Evolutionary conservation across 106 monocot species (phyloP).

Genomic region (Apostasia shenzhenica): DNA sequence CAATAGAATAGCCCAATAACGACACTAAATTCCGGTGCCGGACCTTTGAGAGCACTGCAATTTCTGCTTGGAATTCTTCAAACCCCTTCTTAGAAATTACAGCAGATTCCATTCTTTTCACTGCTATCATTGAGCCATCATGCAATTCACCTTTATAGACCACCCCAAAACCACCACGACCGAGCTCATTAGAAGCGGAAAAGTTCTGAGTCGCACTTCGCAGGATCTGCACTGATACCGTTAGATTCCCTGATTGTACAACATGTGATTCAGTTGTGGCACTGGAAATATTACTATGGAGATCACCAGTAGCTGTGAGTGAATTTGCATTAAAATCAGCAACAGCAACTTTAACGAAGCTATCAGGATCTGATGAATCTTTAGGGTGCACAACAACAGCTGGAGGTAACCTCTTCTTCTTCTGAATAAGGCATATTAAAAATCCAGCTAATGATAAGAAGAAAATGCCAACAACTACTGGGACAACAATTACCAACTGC

Average conservation of each 20-base stretch:
- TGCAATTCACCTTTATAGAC: conserved; percentile 57
- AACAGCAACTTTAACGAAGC: conserved; percentile 28
- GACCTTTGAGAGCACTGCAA: conserved; percentile 55
- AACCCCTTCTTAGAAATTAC: conserved; percentile 22
- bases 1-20: conserved; percentile 44
- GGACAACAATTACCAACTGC: conserved; percentile 4
- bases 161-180: conserved; percentile 57
- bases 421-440: conserved; percentile 6
- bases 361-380: conserved; percentile 45
- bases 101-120: conserved; percentile 48
- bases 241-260: conserved; percentile 39
- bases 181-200: conserved; percentile 48
- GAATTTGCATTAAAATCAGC: conserved; percentile 15
- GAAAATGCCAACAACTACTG: conserved; percentile 15
- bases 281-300: conserved; percentile 10
- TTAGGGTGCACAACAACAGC: conserved; percentile 37
- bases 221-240: conserved; percentile 31
- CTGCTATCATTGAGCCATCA: conserved; percentile 52
- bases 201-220: conserved; percentile 38
- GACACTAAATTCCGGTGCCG: conserved; percentile 57
- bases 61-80: conserved; percentile 60
- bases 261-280: conserved; percentile 16
- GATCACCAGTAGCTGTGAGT: conserved; percentile 15
- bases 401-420: conserved; percentile 6
- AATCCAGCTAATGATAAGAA: conserved; percentile 7